Evolutionary conservation across 2,329 filamentous ascomycete species (phyloP).

Genomic region (Neurospora crassa): DNA sequence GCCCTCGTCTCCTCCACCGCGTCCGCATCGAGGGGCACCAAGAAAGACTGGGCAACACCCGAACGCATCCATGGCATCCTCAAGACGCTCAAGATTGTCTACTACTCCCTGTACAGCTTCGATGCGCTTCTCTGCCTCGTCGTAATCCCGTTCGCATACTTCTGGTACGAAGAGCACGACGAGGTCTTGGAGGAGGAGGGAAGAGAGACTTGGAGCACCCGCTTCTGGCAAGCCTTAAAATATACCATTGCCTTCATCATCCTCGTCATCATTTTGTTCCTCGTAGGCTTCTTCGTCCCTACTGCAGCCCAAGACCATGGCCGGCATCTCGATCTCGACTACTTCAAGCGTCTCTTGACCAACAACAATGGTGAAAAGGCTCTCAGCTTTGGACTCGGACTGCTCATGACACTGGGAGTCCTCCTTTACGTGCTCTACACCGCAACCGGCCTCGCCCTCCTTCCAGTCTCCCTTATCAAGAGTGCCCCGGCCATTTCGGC

Average conservation of each 20-base stretch:
- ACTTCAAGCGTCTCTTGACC: slow-evolving; percentile 74
- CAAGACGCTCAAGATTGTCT: slow-evolving; percentile 74
- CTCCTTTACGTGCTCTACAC: slow-evolving; percentile 85
- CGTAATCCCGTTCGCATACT: slow-evolving; percentile 91
- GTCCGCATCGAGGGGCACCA: slow-evolving; percentile 62
- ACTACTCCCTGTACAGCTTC: slow-evolving; percentile 86
- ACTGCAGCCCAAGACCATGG: slow-evolving; percentile 58
- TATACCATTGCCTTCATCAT: slow-evolving; percentile 81
- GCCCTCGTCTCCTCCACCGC: slow-evolving; percentile 87
- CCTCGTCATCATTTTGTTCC: slow-evolving; percentile 72
- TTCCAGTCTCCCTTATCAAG: slow-evolving; percentile 87
- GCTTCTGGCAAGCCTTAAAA: slow-evolving; percentile 77
- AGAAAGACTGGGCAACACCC: slow-evolving; percentile 92
- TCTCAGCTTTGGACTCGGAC: slow-evolving; percentile 76
- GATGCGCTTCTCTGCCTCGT: slow-evolving; percentile 84
- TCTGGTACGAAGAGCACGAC: slow-evolving; percentile 96
- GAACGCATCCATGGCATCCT: slow-evolving; percentile 69
- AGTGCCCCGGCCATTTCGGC: slow-evolving; percentile 79
- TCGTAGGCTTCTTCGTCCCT: slow-evolving; percentile 90
- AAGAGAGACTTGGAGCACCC: slow-evolving; percentile 57
- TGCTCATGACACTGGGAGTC: slow-evolving; percentile 82
- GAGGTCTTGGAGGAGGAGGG: slow-evolving; percentile 78
- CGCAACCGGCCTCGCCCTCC: slow-evolving; percentile 74
- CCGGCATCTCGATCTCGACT: slow-evolving; percentile 73
- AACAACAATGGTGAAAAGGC: slow-evolving; percentile 90